phyloP scores from a whole-genome alignment of 2,329 filamentous ascomycete genomes.

The Aspergillus flavus region DNA sequence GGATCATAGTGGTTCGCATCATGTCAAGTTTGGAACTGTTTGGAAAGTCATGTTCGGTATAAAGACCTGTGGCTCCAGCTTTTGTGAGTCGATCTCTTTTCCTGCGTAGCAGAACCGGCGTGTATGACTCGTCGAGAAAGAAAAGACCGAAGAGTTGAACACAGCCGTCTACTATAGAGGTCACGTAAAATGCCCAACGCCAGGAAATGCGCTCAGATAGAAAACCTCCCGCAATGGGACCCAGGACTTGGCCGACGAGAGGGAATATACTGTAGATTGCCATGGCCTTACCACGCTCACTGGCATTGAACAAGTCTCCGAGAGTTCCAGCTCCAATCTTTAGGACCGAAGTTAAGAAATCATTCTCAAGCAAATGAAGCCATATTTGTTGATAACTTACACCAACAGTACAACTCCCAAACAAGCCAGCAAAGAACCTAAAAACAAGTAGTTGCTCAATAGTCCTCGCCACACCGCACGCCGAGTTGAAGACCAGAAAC shows the following conservation, averaged over 20 bases:
- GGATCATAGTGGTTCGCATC: constrained; percentile 44
- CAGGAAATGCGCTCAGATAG: constrained; percentile 50
- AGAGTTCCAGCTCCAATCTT: constrained; percentile 1
- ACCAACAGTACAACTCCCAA: not conserved
- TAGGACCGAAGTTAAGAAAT: not conserved
- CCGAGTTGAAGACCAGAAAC: constrained; percentile 1
- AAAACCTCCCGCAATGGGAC: constrained; percentile 64
- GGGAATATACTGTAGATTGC: constrained; percentile 2
- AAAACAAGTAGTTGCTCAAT: not conserved
- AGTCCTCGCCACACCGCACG: not conserved
- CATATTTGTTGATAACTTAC: not conserved
- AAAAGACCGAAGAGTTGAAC: constrained; percentile 63
- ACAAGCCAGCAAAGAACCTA: not conserved
- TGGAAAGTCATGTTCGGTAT: constrained; percentile 15
- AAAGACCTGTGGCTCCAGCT: constrained; percentile 29
- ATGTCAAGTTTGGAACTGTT: not conserved
- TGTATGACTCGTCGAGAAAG: constrained; percentile 63
- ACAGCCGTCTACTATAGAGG: constrained; percentile 59
- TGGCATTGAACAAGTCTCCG: not conserved
- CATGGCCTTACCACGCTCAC: not conserved
- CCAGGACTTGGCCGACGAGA: constrained; percentile 37
- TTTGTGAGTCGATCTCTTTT: constrained; percentile 52
- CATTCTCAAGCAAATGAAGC: not conserved
- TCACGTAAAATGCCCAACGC: constrained; percentile 50
- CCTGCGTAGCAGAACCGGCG: constrained; percentile 59